Conservation (phyloP, 2,329 filamentous ascomycete genomes). For the Aspergillus amoenus region DNA sequence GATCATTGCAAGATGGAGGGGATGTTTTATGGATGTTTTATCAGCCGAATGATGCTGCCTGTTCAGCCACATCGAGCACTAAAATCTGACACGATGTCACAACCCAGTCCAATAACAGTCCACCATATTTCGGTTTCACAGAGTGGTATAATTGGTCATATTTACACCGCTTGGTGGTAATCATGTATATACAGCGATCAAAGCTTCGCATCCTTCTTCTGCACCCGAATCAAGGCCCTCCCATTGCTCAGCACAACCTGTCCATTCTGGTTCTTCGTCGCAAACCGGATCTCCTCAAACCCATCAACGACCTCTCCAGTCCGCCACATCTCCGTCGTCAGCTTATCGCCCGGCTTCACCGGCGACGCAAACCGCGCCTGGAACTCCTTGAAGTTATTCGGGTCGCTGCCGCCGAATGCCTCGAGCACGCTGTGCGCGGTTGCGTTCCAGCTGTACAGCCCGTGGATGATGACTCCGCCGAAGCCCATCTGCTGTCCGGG, state of each 20-base stretch:
- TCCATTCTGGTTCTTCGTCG: conserved; percentile 72
- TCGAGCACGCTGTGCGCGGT: conserved; percentile 72
- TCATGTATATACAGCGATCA: too few relatives aligned
- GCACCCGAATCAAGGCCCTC: conserved; percentile 68
- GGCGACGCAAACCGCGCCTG: conserved; percentile 84
- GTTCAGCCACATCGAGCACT: too few relatives aligned
- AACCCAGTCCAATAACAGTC: too few relatives aligned
- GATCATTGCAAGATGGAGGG: not conserved
- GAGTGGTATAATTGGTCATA: not conserved
- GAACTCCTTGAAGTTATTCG: conserved; percentile 81
- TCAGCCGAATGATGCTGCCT: too few relatives aligned
- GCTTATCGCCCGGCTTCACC: conserved; percentile 78
- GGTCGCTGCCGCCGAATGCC: conserved; percentile 71
- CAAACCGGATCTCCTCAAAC: conserved; percentile 82
- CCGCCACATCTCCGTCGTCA: conserved; percentile 78
- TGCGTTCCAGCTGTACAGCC: conserved; percentile 83
- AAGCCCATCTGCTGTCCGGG: conserved; percentile 89
- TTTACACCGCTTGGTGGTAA: too few relatives aligned
- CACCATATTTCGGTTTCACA: too few relatives aligned
- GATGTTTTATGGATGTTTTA: too few relatives aligned
- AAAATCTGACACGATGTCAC: too few relatives aligned
- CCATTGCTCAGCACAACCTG: conserved; percentile 89
- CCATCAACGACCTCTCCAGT: conserved; percentile 62
- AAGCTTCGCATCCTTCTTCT: conserved; percentile 5
- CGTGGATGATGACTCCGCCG: conserved; percentile 84